Base-by-base conservation (phyloP, 192 early-diverging fungal genomes). In the Coemansia reversa region DNA sequence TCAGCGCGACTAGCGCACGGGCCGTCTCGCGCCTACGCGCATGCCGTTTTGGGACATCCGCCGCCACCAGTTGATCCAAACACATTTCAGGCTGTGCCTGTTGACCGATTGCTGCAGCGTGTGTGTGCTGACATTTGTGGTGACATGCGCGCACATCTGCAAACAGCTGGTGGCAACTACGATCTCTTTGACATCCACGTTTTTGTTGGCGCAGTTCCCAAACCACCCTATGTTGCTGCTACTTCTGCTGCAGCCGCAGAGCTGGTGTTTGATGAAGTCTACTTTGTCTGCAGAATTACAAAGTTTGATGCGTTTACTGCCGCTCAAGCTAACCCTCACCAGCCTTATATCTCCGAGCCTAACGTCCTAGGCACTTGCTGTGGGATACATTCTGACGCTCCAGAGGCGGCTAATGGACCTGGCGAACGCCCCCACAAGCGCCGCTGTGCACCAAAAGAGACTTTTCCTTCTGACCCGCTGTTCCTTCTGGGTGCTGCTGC, bases 241-340 rank as follows among this genome's bases (percentile, higher is more conserved):
- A 54, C 49, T 27, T 27, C 61, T 2, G 55, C 45, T 6, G 51
- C 48, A n/a, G 52, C 28, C 4, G 20, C 60, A 1, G 51, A 33
- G 23, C 58, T 63, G 35, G 51, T 56, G 9, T 60, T 69, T 27
- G 63, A 66, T 28, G 66, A 73, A 16, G 61, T 61, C 5, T 78
- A 78, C 58, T 63, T 72, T 48, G 70, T 78, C 39, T 72, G 76
- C 60, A 63, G 63, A 32, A 72, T 78, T 25, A 63, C 70, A 19
- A 58, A 61, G 22, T 73, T 69, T 35, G 67, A 73, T 29, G 76
- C 69, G 3, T 67, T 78, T 20, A 32, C 55, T 60, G 61, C 69
- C 20, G 30, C 29, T 14, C 14, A 47, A 22, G 49, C 22, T 20
- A 42, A 50, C 49, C 63, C 35, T 51, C 35, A 14, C 59, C 62